Evolutionary conservation across 805 yeast species (phyloP).

Genomic region (Candida sphagnicola): DNA sequence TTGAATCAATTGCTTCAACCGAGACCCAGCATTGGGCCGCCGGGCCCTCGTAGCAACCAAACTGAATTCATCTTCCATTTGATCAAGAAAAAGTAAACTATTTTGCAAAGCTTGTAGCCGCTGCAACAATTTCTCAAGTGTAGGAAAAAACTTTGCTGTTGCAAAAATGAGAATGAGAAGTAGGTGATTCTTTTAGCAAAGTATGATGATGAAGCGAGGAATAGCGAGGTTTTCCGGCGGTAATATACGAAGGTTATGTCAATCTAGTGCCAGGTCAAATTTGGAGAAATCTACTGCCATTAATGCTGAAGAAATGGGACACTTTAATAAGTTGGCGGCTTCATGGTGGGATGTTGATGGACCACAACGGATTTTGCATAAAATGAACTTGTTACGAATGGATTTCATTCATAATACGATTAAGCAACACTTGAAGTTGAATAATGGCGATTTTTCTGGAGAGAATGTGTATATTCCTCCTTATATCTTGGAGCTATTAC

Average conservation of each 20-base stretch:
- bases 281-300: neutral
- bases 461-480: constrained; percentile 73
- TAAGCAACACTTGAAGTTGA: constrained; percentile 38
- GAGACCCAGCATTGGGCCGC: constrained; percentile 87
- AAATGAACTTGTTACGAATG: constrained; percentile 88
- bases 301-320: constrained; percentile 59
- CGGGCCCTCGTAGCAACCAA: constrained; percentile 72
- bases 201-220: too few species aligned
- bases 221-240: too few species aligned
- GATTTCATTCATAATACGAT: constrained; percentile 75
- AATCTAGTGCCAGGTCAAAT: neutral
- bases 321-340: constrained; percentile 83
- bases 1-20: constrained; percentile 67
- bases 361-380: constrained; percentile 88
- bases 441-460: constrained; percentile 24
- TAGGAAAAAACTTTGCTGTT: too few species aligned
- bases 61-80: constrained; percentile 40
- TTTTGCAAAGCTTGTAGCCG: too few species aligned
- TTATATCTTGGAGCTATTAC: constrained; percentile 64
- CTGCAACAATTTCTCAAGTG: too few species aligned
- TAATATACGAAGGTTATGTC: neutral
- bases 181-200: too few species aligned
- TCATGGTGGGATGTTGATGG: constrained; percentile 98
- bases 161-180: too few species aligned
- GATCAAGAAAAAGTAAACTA: neutral